These are phyloP conservation scores for Pseudogymnoascus sp. DNA, from an alignment of 2,329 filamentous ascomycete species.

Conservation along the genomic window DNA sequence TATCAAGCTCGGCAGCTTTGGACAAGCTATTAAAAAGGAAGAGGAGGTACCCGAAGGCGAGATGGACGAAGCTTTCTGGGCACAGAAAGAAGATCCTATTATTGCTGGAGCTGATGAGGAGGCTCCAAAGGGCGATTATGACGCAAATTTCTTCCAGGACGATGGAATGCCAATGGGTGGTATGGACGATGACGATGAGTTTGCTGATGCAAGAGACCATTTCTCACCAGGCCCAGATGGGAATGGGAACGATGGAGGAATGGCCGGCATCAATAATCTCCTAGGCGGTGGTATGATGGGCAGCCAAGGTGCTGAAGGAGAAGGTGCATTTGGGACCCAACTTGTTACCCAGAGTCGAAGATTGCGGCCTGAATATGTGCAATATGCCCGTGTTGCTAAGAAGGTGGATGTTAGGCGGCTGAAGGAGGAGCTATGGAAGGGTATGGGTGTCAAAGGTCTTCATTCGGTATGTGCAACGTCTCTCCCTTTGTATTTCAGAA, in stretches of 20 bases:
- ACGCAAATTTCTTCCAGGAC: slow-evolving; percentile 96
- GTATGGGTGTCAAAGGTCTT: slow-evolving; percentile 50
- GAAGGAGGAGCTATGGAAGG: slow-evolving; percentile 65
- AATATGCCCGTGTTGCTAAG: slow-evolving; percentile 63
- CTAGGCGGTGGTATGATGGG: slow-evolving; percentile 45
- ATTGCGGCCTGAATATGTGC: slow-evolving; percentile 60
- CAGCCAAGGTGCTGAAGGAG: slow-evolving; percentile 33
- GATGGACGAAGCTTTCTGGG: slow-evolving; percentile 96
- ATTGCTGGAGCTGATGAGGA: slow-evolving; percentile 47
- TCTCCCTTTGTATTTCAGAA: neutral
- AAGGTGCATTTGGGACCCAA: slow-evolving; percentile 53
- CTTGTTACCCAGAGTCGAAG: slow-evolving; percentile 59
- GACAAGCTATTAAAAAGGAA: slow-evolving; percentile 38
- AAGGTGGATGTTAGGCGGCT: slow-evolving; percentile 63
- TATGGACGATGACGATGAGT: slow-evolving; percentile 59
- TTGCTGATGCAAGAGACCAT: slow-evolving; percentile 73
- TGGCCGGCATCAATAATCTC: slow-evolving; percentile 44
- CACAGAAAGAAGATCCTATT: slow-evolving; percentile 51
- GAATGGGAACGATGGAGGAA: slow-evolving; percentile 36
- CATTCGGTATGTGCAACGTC: slow-evolving; percentile 36
- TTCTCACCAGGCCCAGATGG: slow-evolving; percentile 61
- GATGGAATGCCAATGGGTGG: slow-evolving; percentile 64
- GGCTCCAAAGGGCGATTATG: slow-evolving; percentile 70
- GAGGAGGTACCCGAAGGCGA: slow-evolving; percentile 61
- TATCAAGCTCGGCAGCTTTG: slow-evolving; percentile 35